These are phyloP conservation scores for Pseudonitzschia delicatissima DNA, from an alignment of 108 stramenopile genomes.

Conservation along the genomic window DNA sequence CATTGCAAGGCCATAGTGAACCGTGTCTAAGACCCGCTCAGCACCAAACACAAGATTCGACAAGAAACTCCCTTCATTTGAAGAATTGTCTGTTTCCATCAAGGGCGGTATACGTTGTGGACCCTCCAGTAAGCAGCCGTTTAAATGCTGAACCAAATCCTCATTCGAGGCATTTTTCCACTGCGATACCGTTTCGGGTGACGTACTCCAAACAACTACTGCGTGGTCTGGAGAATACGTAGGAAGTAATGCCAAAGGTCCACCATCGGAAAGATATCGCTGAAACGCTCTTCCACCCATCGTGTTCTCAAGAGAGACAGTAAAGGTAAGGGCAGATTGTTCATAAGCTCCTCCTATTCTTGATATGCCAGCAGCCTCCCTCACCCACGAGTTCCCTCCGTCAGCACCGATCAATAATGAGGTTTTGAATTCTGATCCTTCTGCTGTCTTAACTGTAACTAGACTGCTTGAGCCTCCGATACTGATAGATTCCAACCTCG, in stretches of 20 bases:
- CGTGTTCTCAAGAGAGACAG: conserved; percentile 52
- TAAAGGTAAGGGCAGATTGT: conserved; percentile 73
- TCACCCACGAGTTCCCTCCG: conserved; percentile 74
- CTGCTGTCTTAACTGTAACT: conserved; percentile 14
- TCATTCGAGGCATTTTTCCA: conserved; percentile 30
- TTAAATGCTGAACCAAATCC: conserved; percentile 47
- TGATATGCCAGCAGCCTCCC: conserved; percentile 42
- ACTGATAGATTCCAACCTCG: conserved; percentile 27
- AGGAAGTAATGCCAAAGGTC: conserved; percentile 76
- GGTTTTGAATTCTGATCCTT: conserved; percentile 15
- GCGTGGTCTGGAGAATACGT: conserved; percentile 69
- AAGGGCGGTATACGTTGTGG: conserved; percentile 52
- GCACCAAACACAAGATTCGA: conserved; percentile 40
- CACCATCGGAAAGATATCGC: conserved; percentile 61
- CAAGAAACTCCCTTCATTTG: conserved; percentile 12
- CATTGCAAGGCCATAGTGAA: conserved; percentile 53
- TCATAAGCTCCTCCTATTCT: conserved; percentile 52
- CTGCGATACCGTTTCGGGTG: conserved; percentile 43
- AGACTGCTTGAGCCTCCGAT: conserved; percentile 11
- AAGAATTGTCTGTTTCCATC: not conserved
- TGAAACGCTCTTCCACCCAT: conserved; percentile 68
- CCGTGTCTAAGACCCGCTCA: conserved; percentile 43
- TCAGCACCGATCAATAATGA: conserved; percentile 75
- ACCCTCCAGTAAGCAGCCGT: conserved; percentile 60
- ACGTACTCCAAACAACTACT: conserved; percentile 83